A percentile compares a stretch with the other conserved stretches of the same genome.
phyloP scores from a whole-genome alignment of 257 asterid species.

The Solanum paucissectum region DNA sequence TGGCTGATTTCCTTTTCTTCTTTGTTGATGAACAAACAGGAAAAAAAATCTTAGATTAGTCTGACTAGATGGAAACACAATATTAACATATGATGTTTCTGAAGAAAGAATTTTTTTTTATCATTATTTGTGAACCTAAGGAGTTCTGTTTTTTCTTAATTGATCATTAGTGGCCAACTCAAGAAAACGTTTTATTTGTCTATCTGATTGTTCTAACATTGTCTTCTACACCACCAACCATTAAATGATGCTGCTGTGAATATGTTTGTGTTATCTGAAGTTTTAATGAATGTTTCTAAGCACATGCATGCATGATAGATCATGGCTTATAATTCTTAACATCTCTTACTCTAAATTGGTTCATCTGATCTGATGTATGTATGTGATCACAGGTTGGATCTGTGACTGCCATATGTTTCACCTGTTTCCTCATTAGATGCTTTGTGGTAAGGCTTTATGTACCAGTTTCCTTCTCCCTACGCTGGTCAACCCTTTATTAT shows the following conservation, averaged over 20 bases:
- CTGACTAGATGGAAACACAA: neutral
- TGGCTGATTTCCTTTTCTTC: neutral
- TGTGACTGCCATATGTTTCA: slow-evolving; percentile 88
- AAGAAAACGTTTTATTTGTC: neutral
- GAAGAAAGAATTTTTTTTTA: neutral
- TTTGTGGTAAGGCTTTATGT: slow-evolving; percentile 56
- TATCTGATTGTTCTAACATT: neutral
- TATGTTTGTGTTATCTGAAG: neutral
- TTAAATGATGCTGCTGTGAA: neutral
- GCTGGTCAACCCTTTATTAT: neutral
- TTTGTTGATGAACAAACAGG: neutral
- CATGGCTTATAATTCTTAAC: neutral
- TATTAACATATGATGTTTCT: neutral
- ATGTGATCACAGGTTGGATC: slow-evolving; percentile 68
- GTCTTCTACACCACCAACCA: neutral
- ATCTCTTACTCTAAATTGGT: neutral
- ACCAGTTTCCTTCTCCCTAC: neutral
- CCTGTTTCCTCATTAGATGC: slow-evolving; percentile 80
- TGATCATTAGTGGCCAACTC: neutral
- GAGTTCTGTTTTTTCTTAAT: neutral
- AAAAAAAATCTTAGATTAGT: neutral
- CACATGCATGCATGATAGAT: neutral
- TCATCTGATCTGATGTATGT: neutral
- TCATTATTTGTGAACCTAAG: neutral
- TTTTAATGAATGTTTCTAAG: neutral